Conservation (phyloP, 2,329 filamentous ascomycete species). For the Venturia carpophila region DNA sequence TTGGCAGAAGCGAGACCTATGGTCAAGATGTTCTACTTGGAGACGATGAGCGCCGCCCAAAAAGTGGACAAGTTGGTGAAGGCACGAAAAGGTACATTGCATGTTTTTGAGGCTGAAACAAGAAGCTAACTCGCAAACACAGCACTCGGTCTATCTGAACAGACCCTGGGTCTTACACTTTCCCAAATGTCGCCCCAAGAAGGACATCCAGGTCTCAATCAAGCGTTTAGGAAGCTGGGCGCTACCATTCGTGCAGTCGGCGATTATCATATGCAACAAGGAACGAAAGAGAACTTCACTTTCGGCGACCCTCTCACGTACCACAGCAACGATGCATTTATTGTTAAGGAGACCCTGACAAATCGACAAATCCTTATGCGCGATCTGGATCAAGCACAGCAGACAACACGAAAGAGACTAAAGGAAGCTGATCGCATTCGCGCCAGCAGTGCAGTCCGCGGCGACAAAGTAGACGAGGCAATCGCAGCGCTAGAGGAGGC, state of each 20-base stretch:
- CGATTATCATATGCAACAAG: slow-evolving; percentile 93
- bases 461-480: slow-evolving; percentile 97
- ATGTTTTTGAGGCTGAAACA: slow-evolving; percentile 25
- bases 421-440: slow-evolving; percentile 84
- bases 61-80: slow-evolving; percentile 95
- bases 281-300: slow-evolving; percentile 91
- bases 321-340: slow-evolving; percentile 90
- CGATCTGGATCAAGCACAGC: slow-evolving; percentile 86
- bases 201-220: slow-evolving; percentile 75
- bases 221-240: slow-evolving; percentile 90
- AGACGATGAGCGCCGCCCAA: slow-evolving; percentile 93
- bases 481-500: slow-evolving; percentile 86
- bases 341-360: slow-evolving; percentile 95
- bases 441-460: slow-evolving; percentile 73
- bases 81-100: slow-evolving; percentile 66
- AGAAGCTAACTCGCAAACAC: slow-evolving; percentile 13
- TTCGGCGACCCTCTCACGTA: slow-evolving; percentile 90
- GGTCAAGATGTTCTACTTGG: slow-evolving; percentile 93
- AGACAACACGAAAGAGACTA: slow-evolving; percentile 72
- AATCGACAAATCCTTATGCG: slow-evolving; percentile 95
- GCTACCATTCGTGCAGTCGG: slow-evolving; percentile 89
- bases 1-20: slow-evolving; percentile 79
- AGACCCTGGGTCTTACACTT: slow-evolving; percentile 87
- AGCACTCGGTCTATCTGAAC: slow-evolving; percentile 88
- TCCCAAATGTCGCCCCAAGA: slow-evolving; percentile 83